Percentiles rank a stretch among this genome's conserved stretches.
Conservation (phyloP, 2,329 filamentous ascomycete species). For the Leptoxyphium fumago region DNA sequence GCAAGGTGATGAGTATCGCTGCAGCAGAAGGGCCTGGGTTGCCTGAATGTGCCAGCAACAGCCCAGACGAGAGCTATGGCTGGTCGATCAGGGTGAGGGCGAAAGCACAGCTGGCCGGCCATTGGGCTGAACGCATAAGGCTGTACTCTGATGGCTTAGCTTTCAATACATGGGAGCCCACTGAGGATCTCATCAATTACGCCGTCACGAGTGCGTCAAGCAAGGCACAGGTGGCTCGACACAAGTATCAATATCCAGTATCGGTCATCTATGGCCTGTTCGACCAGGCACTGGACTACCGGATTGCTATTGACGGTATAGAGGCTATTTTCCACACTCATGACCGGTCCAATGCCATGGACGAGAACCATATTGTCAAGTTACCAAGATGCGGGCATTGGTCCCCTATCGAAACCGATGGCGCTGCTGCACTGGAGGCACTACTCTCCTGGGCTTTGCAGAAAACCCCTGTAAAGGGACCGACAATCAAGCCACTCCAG, state of each 20-base stretch:
- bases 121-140: constrained; percentile 36
- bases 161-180: constrained; percentile 35
- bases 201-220: constrained; percentile 23
- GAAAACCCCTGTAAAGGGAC: not conserved
- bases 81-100: constrained; percentile 26
- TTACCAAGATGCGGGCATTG: constrained; percentile 40
- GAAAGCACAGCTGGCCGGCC: constrained; percentile 20
- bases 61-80: constrained; percentile 23
- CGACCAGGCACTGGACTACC: constrained; percentile 36
- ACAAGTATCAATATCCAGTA: constrained; percentile 34
- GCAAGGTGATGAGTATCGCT: constrained; percentile 21
- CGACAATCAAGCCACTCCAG: too few species aligned
- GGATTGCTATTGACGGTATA: constrained; percentile 37
- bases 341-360: constrained; percentile 1
- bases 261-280: constrained; percentile 40
- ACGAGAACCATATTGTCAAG: constrained; percentile 34
- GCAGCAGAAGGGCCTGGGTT: constrained; percentile 36
- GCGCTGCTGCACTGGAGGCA: not conserved
- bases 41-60: constrained; percentile 27
- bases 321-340: constrained; percentile 30
- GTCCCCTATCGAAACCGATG: constrained; percentile 30
- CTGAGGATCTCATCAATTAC: constrained; percentile 29
- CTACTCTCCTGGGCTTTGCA: not conserved
- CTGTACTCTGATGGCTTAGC: constrained; percentile 40
- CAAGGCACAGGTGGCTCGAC: constrained; percentile 21